Evolutionary conservation across 164 flowering plant species (phyloP).

Genomic region (Malania oleifera): DNA sequence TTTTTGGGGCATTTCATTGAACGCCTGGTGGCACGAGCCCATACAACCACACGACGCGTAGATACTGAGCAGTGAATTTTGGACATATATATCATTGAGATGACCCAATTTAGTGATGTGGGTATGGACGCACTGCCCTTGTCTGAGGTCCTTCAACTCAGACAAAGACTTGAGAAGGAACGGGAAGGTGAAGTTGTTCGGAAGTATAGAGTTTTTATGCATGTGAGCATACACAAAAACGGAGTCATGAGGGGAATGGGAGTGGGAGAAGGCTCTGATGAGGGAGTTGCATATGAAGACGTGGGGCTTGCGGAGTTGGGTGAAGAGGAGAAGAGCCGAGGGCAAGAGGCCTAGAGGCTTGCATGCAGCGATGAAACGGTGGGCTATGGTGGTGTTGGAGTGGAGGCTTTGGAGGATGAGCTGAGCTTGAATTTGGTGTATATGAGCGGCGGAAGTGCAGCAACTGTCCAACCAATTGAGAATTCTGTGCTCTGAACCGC

Average conservation of each 20-base stretch:
- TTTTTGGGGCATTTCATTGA: conserved; percentile 54
- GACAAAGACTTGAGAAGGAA: conserved; percentile 48
- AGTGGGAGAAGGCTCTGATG: conserved; percentile 42
- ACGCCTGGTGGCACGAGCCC: conserved; percentile 28
- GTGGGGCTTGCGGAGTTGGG: conserved; percentile 31
- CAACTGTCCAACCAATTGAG: conserved; percentile 19
- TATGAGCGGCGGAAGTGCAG: conserved; percentile 22
- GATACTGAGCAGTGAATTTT: conserved; percentile 40
- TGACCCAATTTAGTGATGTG: conserved; percentile 40
- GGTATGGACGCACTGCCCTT: conserved; percentile 36
- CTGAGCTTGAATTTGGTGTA: conserved; percentile 57
- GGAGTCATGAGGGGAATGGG: conserved; percentile 29
- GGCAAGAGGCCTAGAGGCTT: conserved; percentile 26
- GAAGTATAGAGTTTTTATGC: conserved; percentile 26
- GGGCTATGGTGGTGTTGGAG: conserved; percentile 32
- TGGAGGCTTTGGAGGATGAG: conserved; percentile 39
- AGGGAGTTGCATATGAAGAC: conserved; percentile 50
- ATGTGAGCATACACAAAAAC: conserved; percentile 34
- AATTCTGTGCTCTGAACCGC: conserved; percentile 15
- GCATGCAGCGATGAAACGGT: conserved; percentile 40
- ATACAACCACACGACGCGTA: conserved; percentile 39
- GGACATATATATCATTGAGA: conserved; percentile 40
- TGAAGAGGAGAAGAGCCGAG: conserved; percentile 31
- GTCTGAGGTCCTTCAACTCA: conserved; percentile 22
- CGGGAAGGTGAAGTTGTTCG: conserved; percentile 58